Percentiles rank a stretch among this genome's conserved stretches.
phyloP scores from a whole-genome alignment of 345 rosid genomes.

The Toxicodendron radicans region DNA sequence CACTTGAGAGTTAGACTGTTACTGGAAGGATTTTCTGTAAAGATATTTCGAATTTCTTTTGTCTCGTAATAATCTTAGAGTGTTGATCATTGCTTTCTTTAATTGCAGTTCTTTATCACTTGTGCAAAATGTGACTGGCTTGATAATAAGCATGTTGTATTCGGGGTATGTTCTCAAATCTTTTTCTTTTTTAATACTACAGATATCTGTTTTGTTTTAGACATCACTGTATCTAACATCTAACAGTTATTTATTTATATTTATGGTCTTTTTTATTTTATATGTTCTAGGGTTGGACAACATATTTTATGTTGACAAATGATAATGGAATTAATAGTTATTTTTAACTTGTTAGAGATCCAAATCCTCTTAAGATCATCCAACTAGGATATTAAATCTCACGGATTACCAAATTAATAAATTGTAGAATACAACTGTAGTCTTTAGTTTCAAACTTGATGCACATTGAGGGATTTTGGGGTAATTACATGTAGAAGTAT shows the following conservation, averaged over 20 bases:
- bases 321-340: neutral
- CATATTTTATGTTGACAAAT: neutral
- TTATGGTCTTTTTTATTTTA: neutral
- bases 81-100: neutral
- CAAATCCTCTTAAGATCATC: neutral
- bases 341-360: neutral
- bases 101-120: constrained; percentile 85
- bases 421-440: neutral
- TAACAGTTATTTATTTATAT: neutral
- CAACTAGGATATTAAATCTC: neutral
- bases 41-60: neutral
- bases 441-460: neutral
- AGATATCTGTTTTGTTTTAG: neutral
- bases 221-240: neutral
- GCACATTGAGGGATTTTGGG: neutral
- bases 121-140: constrained; percentile 99
- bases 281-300: neutral
- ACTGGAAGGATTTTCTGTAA: neutral
- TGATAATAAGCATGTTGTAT: constrained; percentile 92
- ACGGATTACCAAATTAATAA: too few relatives aligned
- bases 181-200: neutral
- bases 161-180: constrained; percentile 68
- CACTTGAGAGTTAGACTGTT: neutral
- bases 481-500: too few relatives aligned
- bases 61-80: constrained; percentile 3